Conservation (phyloP, 2,329 filamentous ascomycete species). For the Colletotrichum filicis region DNA sequence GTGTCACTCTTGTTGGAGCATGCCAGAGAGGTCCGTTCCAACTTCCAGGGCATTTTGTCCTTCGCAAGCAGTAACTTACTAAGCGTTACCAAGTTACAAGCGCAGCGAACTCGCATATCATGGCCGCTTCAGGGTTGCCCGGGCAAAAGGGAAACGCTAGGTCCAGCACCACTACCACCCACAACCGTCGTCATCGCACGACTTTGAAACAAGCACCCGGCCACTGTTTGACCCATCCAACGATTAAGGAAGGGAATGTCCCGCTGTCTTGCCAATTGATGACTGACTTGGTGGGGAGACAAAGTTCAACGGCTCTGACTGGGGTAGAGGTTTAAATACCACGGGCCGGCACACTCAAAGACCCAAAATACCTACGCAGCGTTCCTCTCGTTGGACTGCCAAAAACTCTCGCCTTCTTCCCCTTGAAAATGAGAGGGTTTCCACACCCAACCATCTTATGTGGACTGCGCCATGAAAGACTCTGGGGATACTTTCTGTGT, state of each 20-base stretch:
- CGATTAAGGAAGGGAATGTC: background rate
- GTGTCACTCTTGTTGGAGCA: background rate
- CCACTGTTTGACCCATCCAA: conserved; percentile 31
- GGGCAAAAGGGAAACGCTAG: conserved; percentile 13
- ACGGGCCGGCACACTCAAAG: background rate
- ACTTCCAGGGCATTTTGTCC: background rate
- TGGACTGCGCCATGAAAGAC: background rate
- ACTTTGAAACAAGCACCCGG: conserved; percentile 31
- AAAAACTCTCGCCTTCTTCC: background rate
- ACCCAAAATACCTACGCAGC: background rate
- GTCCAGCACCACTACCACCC: conserved; percentile 18
- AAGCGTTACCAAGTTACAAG: background rate
- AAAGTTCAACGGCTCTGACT: conserved; percentile 3
- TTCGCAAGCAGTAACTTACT: background rate
- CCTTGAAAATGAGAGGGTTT: background rate
- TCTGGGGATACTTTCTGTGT: background rate
- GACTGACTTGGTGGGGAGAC: background rate
- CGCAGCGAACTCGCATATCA: conserved; percentile 3
- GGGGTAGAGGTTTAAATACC: background rate
- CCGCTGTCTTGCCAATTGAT: background rate
- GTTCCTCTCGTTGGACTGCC: background rate
- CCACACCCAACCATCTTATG: background rate
- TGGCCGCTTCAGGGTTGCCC: conserved; percentile 8
- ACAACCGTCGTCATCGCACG: conserved; percentile 24
- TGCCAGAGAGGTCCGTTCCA: background rate